Evolutionary conservation across 2,329 filamentous ascomycete genomes (phyloP).

Genomic region (Fulvia fulva): DNA sequence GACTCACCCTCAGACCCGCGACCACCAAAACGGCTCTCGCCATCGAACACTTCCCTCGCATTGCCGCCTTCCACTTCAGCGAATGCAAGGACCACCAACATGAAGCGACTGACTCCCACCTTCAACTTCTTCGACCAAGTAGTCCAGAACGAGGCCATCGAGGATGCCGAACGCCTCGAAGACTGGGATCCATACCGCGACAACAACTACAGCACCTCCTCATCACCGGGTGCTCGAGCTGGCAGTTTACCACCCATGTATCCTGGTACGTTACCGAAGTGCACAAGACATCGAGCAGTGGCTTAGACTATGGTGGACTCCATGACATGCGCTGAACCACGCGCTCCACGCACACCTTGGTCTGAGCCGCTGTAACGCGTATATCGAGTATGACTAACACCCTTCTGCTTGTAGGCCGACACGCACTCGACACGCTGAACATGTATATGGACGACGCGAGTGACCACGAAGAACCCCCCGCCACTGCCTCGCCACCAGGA

Average conservation of each 20-base stretch:
- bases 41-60: neutral
- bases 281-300: too few species aligned
- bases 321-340: too few species aligned
- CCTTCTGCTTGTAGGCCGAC: too few species aligned
- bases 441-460: neutral
- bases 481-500: neutral
- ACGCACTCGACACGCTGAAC: neutral
- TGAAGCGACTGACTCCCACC: neutral
- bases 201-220: neutral
- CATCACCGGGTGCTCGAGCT: neutral
- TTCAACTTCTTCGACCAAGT: neutral
- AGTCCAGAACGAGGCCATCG: too few species aligned
- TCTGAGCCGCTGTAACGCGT: too few species aligned
- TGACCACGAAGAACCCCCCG: neutral
- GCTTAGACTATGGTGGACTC: too few species aligned
- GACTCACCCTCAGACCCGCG: neutral
- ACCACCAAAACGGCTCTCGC: neutral
- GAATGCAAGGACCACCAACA: neutral
- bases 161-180: too few species aligned
- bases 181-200: neutral
- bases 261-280: neutral
- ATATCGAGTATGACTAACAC: too few species aligned
- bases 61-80: neutral
- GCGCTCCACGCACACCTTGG: too few species aligned
- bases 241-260: neutral